phyloP scores from a whole-genome alignment of 2,329 filamentous ascomycete species.

The Colletotrichum lupini region DNA sequence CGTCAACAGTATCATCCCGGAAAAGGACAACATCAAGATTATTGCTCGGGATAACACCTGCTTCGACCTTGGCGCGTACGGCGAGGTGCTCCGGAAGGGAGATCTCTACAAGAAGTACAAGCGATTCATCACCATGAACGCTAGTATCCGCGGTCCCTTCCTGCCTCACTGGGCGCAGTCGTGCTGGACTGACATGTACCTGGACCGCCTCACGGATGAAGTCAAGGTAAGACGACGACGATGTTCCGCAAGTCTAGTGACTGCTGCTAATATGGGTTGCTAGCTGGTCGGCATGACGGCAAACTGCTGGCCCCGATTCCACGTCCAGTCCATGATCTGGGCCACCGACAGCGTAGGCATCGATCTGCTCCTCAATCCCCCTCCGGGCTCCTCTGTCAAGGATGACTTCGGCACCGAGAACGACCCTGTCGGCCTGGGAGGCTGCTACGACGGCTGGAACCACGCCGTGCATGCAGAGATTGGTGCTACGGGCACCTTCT shows the following conservation, averaged over 20 bases:
- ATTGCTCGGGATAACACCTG: slow-evolving; percentile 46
- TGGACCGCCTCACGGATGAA: slow-evolving; percentile 43
- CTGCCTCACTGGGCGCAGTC: slow-evolving; percentile 45
- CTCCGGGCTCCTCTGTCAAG: slow-evolving; percentile 27
- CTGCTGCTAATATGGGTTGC: neutral
- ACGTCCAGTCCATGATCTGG: slow-evolving; percentile 51
- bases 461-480: slow-evolving; percentile 46
- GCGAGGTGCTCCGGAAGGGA: slow-evolving; percentile 46
- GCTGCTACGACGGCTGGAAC: slow-evolving; percentile 43
- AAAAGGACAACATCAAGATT: slow-evolving; percentile 44
- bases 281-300: slow-evolving; percentile 51
- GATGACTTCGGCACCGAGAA: slow-evolving; percentile 40
- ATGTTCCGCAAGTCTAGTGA: neutral
- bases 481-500: slow-evolving; percentile 43
- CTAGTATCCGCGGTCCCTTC: slow-evolving; percentile 50
- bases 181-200: slow-evolving; percentile 51
- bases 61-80: slow-evolving; percentile 49
- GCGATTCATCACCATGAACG: slow-evolving; percentile 50
- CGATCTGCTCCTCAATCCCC: slow-evolving; percentile 46
- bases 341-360: slow-evolving; percentile 53
- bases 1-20: slow-evolving; percentile 41
- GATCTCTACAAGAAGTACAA: slow-evolving; percentile 48
- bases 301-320: slow-evolving; percentile 47
- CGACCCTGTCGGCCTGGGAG: slow-evolving; percentile 42
- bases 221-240: slow-evolving; percentile 41